Evolutionary conservation across 2,329 filamentous ascomycete species (phyloP).

Genomic region (Drechslerella stenobrocha): DNA sequence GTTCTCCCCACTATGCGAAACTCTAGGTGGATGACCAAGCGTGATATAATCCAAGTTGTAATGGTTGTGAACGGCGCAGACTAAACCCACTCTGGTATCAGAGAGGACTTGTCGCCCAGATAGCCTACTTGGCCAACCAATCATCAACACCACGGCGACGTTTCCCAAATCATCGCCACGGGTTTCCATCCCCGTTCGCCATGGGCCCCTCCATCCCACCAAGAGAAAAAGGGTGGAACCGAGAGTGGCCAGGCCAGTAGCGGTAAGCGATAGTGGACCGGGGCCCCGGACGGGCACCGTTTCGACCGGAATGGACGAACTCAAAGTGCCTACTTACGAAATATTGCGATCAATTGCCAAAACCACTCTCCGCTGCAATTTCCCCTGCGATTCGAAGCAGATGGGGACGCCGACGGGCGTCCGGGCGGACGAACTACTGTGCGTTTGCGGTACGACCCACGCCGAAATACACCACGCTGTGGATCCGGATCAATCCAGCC

Average conservation of each 20-base stretch:
- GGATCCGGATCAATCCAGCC: too few relatives aligned
- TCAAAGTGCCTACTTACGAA: too few relatives aligned
- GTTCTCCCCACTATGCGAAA: neutral
- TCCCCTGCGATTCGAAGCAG: too few relatives aligned
- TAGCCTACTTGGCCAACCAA: neutral
- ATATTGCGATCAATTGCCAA: constrained; percentile 2
- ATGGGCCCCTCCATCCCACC: too few relatives aligned
- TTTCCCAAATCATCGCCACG: neutral
- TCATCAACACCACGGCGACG: neutral
- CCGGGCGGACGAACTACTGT: too few relatives aligned
- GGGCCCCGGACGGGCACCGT: neutral
- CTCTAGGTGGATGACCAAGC: neutral
- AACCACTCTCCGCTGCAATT: constrained; percentile 7
- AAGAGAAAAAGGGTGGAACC: neutral
- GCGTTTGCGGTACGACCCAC: too few relatives aligned
- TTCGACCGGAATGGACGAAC: too few relatives aligned
- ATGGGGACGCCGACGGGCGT: too few relatives aligned
- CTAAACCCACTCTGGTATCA: neutral
- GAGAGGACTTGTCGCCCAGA: neutral
- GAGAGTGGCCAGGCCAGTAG: neutral
- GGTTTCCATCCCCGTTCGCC: too few relatives aligned
- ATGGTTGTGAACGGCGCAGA: neutral
- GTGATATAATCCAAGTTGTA: constrained; percentile 5
- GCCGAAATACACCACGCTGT: too few relatives aligned
- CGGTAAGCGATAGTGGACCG: neutral